phyloP scores from a whole-genome alignment of 768 basidiomycete species.

The Psilocybe sp. region DNA sequence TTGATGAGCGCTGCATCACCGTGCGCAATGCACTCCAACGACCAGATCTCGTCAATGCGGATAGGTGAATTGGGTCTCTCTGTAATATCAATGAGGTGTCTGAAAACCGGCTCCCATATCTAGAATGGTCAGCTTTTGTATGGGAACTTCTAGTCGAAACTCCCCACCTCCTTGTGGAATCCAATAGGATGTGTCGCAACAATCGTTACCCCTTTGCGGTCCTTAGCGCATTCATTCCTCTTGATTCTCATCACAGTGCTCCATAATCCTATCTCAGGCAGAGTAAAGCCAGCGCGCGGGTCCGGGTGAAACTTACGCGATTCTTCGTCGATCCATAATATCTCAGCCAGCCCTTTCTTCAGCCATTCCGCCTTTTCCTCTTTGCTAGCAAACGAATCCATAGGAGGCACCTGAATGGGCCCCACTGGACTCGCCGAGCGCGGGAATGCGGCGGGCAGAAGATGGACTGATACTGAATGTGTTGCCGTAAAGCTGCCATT shows the following conservation, averaged over 20 bases:
- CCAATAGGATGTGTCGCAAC: slow-evolving; percentile 22
- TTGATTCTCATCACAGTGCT: slow-evolving; percentile 17
- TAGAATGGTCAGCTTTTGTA: neutral
- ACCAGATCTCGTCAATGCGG: slow-evolving; percentile 24
- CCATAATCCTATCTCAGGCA: slow-evolving; percentile 18
- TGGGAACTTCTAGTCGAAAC: neutral
- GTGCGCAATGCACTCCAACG: slow-evolving; percentile 21
- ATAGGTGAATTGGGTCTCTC: slow-evolving; percentile 14
- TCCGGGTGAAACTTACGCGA: slow-evolving; percentile 15
- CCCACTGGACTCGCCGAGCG: slow-evolving; percentile 15
- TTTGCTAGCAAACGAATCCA: slow-evolving; percentile 11
- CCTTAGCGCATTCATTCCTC: slow-evolving; percentile 11
- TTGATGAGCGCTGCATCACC: slow-evolving; percentile 24
- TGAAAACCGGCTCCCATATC: slow-evolving; percentile 23
- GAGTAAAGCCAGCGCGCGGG: slow-evolving; percentile 7
- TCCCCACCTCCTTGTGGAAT: slow-evolving; percentile 24
- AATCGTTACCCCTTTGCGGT: slow-evolving; percentile 19
- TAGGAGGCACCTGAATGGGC: slow-evolving; percentile 13
- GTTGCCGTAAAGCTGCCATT: slow-evolving; percentile 16
- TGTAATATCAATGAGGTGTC: slow-evolving; percentile 19
- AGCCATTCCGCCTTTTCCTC: slow-evolving; percentile 16
- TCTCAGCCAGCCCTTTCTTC: slow-evolving; percentile 5
- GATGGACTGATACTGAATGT: slow-evolving; percentile 20
- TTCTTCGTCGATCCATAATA: slow-evolving; percentile 17
- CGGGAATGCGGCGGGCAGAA: slow-evolving; percentile 22